phyloP scores from a whole-genome alignment of 306 rosid species.

The Vigna hirtella region DNA sequence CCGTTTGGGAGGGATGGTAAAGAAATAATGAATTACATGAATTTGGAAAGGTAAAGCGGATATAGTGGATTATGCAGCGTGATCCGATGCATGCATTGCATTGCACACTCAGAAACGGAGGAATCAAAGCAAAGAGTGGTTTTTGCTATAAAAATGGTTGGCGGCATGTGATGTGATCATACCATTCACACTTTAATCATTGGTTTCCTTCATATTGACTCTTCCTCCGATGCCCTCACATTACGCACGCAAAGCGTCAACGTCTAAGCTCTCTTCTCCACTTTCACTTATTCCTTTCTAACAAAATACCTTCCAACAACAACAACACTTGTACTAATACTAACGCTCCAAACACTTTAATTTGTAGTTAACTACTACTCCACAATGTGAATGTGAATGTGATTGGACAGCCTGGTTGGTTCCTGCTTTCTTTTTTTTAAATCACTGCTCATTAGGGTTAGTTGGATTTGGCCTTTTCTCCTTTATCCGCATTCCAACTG shows the following conservation, averaged over 20 bases:
- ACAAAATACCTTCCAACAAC: not conserved
- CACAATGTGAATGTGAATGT: slow-evolving; percentile 27
- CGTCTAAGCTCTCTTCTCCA: slow-evolving; percentile 18
- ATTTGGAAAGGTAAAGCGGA: slow-evolving; percentile 23
- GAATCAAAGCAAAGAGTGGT: slow-evolving; percentile 30
- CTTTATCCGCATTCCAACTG: slow-evolving; percentile 45
- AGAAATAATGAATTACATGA: not conserved
- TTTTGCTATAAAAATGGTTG: slow-evolving; percentile 28
- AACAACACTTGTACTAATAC: too few species aligned
- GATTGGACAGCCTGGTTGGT: slow-evolving; percentile 38
- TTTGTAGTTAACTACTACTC: not conserved
- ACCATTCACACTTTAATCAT: slow-evolving; percentile 44
- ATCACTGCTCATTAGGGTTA: slow-evolving; percentile 15
- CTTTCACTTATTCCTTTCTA: slow-evolving; percentile 26
- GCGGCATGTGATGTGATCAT: slow-evolving; percentile 48
- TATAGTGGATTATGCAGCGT: slow-evolving; percentile 38
- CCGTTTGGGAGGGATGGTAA: not conserved
- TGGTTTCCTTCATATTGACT: slow-evolving; percentile 50
- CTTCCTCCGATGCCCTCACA: slow-evolving; percentile 35
- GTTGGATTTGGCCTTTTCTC: slow-evolving; percentile 47
- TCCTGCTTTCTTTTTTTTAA: not conserved
- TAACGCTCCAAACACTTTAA: not conserved
- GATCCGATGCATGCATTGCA: slow-evolving; percentile 46
- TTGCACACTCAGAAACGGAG: slow-evolving; percentile 19
- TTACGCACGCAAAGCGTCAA: slow-evolving; percentile 54